Evolutionary conservation across 768 basidiomycete species (phyloP).

Genomic region (Trametes elegans): DNA sequence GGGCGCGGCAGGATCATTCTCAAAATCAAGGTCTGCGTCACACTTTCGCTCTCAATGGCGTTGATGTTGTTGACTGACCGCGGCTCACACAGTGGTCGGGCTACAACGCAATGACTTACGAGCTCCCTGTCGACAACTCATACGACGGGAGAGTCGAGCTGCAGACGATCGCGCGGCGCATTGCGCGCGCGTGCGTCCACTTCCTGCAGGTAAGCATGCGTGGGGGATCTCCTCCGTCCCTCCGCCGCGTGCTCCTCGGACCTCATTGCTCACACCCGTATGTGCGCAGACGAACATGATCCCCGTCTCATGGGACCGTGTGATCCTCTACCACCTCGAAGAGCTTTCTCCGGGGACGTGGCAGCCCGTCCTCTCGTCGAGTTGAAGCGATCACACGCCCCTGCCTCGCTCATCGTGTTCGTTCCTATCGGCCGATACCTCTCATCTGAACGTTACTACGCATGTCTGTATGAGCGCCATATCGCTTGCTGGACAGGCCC

Average conservation of each 20-base stretch:
- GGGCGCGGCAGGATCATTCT: conserved; percentile 55
- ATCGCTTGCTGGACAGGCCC: conserved; percentile 9
- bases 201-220: conserved; percentile 58
- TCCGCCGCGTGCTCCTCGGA: not conserved
- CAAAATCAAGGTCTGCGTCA: conserved; percentile 58
- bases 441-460: no score
- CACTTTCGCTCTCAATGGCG: not conserved
- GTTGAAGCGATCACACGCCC: conserved; percentile 14
- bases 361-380: conserved; percentile 57
- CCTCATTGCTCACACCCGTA: not conserved
- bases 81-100: conserved; percentile 57
- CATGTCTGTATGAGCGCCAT: not conserved
- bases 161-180: conserved; percentile 64
- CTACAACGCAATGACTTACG: conserved; percentile 67
- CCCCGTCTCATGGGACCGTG: conserved; percentile 65
- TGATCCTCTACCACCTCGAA: conserved; percentile 70
- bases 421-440: no score
- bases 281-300: conserved; percentile 59
- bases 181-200: conserved; percentile 69
- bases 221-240: not conserved
- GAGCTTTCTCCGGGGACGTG: conserved; percentile 66
- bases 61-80: conserved; percentile 4
- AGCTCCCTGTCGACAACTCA: conserved; percentile 68
- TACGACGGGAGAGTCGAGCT: conserved; percentile 65
- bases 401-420: not conserved